phyloP scores from a whole-genome alignment of 495 filamentous ascomycete genomes.

The Trichoderma asperelloides region DNA sequence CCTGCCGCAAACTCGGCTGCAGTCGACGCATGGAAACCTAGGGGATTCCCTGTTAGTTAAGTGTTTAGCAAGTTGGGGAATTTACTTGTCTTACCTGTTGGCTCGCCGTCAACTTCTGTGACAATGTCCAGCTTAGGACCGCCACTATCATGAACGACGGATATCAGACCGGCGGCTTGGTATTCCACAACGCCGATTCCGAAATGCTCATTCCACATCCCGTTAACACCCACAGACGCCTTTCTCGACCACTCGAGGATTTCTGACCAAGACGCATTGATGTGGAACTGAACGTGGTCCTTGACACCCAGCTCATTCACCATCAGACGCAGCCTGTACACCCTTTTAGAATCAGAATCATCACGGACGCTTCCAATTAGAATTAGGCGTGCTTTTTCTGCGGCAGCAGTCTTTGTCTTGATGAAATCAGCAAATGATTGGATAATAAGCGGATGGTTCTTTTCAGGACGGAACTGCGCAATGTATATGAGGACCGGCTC shows the following conservation, averaged over 20 bases:
- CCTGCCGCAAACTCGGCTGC: slow-evolving; percentile 65
- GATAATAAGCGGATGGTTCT: slow-evolving; percentile 82
- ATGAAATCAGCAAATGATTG: slow-evolving; percentile 70
- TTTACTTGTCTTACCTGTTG: slow-evolving; percentile 47
- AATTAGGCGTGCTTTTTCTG: slow-evolving; percentile 56
- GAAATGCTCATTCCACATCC: slow-evolving; percentile 99
- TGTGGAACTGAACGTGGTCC: slow-evolving; percentile 74
- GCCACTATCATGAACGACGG: slow-evolving; percentile 84
- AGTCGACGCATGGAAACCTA: slow-evolving; percentile 77
- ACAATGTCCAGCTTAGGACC: slow-evolving; percentile 93
- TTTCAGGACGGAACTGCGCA: slow-evolving; percentile 94
- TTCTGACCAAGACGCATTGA: slow-evolving; percentile 79
- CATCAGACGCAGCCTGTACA: slow-evolving; percentile 82
- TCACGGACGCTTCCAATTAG: slow-evolving; percentile 85
- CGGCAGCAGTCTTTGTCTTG: slow-evolving; percentile 30
- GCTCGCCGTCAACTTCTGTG: slow-evolving; percentile 60
- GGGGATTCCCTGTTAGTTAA: background rate
- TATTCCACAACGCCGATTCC: slow-evolving; percentile 98
- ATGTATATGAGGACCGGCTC: slow-evolving; percentile 76
- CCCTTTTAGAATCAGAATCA: slow-evolving; percentile 70
- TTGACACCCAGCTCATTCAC: slow-evolving; percentile 81
- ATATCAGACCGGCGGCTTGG: slow-evolving; percentile 85
- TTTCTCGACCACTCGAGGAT: slow-evolving; percentile 68
- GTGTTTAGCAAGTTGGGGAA: background rate
- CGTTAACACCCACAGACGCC: slow-evolving; percentile 80